These are phyloP conservation scores for Hymenoscyphus occultus DNA, from an alignment of 2,329 filamentous ascomycete genomes.

Conservation along the genomic window DNA sequence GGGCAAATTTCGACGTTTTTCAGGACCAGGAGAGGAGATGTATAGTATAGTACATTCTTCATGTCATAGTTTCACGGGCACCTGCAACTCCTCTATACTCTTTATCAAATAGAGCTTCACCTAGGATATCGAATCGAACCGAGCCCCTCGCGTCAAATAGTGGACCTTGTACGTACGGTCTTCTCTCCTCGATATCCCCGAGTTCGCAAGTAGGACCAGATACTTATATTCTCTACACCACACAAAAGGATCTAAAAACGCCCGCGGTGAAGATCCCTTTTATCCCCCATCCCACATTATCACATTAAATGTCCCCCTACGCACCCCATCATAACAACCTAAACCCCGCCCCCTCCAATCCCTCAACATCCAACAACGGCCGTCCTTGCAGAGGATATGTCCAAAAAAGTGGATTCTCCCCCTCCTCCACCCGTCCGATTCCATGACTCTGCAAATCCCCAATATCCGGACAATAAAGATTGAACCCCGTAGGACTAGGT, in stretches of 20 bases:
- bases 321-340: not conserved
- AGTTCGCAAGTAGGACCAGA: not conserved
- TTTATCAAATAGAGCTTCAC: no score
- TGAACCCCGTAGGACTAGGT: slow-evolving; percentile 20
- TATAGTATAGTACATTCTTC: no score
- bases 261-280: not conserved
- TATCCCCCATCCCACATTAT: not conserved
- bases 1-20: no score
- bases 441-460: slow-evolving; percentile 27
- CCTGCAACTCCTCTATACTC: no score
- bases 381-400: slow-evolving; percentile 34
- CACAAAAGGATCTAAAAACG: not conserved
- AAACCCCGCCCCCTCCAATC: slow-evolving; percentile 25
- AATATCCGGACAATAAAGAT: slow-evolving; percentile 31
- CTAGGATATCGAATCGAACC: no score
- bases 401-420: slow-evolving; percentile 32
- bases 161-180: no score
- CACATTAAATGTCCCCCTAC: not conserved
- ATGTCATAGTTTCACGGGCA: no score
- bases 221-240: no score
- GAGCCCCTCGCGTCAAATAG: no score
- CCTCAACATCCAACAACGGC: slow-evolving; percentile 23
- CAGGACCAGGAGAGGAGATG: no score
- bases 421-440: slow-evolving; percentile 13
- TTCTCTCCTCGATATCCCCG: no score